Evolutionary conservation across 306 rosid genomes (phyloP).

Genomic region (Glycine soja): DNA sequence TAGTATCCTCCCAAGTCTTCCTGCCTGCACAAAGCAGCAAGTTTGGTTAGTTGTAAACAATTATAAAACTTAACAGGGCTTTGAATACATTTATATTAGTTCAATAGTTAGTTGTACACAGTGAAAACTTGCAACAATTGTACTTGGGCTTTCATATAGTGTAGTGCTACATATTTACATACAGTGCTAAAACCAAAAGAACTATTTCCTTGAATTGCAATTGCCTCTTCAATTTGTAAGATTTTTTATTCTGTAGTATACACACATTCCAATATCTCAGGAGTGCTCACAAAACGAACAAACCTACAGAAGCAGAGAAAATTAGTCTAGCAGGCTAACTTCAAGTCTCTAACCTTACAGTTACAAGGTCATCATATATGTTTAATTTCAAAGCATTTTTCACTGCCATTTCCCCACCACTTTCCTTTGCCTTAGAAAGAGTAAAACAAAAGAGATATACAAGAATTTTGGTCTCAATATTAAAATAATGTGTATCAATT

Average conservation of each 20-base stretch:
- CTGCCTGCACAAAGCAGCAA: no score
- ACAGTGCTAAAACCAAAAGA: slow-evolving; percentile 67
- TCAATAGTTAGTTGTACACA: slow-evolving; percentile 39
- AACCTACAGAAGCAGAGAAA: no score
- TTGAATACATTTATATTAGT: slow-evolving; percentile 24
- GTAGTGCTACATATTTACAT: slow-evolving; percentile 47
- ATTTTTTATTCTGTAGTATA: slow-evolving; percentile 86
- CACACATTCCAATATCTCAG: slow-evolving; percentile 94
- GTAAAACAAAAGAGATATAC: slow-evolving; percentile 22
- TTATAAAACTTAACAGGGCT: slow-evolving; percentile 19
- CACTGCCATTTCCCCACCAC: slow-evolving; percentile 21
- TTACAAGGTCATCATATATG: neutral
- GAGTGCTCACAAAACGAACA: slow-evolving; percentile 97
- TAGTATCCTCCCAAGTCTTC: no score
- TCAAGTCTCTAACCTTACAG: slow-evolving; percentile 25
- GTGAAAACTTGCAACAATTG: slow-evolving; percentile 35
- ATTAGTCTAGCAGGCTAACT: slow-evolving; percentile 36
- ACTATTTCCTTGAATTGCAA: no score
- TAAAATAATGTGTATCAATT: no score
- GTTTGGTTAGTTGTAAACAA: no score
- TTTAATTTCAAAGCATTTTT: slow-evolving; percentile 22
- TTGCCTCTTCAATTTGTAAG: slow-evolving; percentile 95
- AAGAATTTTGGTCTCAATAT: slow-evolving; percentile 23
- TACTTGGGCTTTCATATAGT: slow-evolving; percentile 36
- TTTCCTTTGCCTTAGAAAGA: slow-evolving; percentile 13